These are phyloP conservation scores for Intubia oerlemansii DNA, from an alignment of 2,329 filamentous ascomycete genomes.

Conservation along the genomic window DNA sequence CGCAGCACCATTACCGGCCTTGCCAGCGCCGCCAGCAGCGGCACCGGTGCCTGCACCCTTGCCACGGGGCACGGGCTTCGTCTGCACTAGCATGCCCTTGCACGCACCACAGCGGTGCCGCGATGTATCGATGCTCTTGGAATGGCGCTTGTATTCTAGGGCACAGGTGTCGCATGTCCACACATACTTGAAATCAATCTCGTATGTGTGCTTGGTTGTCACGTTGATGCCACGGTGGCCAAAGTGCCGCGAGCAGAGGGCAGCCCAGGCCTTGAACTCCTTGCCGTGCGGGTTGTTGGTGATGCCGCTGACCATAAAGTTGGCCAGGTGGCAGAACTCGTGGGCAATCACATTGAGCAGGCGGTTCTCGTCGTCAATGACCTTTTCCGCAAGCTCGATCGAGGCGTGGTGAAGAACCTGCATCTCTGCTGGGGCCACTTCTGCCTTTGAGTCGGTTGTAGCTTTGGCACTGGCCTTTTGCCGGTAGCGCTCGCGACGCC, in stretches of 20 bases:
- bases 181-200: constrained; percentile 80
- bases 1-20: too few relatives aligned
- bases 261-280: constrained; percentile 11
- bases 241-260: constrained; percentile 29
- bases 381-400: constrained; percentile 77
- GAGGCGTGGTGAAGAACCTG: constrained; percentile 38
- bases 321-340: constrained; percentile 87
- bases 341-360: constrained; percentile 85
- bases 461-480: too few relatives aligned
- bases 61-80: constrained; percentile 50
- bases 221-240: constrained; percentile 46
- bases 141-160: constrained; percentile 62
- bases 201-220: constrained; percentile 76
- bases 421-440: too few relatives aligned
- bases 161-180: constrained; percentile 59
- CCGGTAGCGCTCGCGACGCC: constrained; percentile 38
- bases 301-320: constrained; percentile 60
- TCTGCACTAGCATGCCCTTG: constrained; percentile 48
- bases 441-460: too few relatives aligned
- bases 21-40: constrained; percentile 3
- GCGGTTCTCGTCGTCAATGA: constrained; percentile 57
- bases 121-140: constrained; percentile 56
- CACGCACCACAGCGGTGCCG: constrained; percentile 63
- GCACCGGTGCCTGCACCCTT: constrained; percentile 2
- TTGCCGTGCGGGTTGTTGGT: constrained; percentile 9